Conservation (phyloP, 768 basidiomycete genomes). For the Mycena amicta region DNA sequence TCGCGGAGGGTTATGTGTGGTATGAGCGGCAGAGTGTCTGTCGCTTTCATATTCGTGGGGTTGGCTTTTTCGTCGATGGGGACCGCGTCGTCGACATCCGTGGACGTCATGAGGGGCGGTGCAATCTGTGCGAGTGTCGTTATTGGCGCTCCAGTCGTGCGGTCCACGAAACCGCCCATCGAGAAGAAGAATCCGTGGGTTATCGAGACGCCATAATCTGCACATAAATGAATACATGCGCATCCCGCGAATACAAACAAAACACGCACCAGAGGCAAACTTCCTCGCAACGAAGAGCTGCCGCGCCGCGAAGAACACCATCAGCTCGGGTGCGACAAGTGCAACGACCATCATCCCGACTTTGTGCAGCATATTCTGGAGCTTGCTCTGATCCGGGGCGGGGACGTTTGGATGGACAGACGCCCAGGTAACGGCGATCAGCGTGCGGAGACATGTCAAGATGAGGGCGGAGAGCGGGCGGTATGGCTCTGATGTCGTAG, state of each 20-base stretch:
- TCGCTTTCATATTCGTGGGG: not conserved
- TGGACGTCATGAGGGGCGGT: not conserved
- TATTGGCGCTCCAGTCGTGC: not conserved
- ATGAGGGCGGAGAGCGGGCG: not conserved
- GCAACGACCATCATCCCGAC: slow-evolving; percentile 19
- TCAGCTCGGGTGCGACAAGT: slow-evolving; percentile 28
- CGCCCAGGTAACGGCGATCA: not conserved
- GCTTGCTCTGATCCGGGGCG: not conserved
- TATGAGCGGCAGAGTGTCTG: no score
- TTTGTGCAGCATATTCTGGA: not conserved
- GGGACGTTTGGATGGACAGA: not conserved
- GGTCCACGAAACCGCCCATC: slow-evolving; percentile 6
- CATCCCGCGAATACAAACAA: not conserved
- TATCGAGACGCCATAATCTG: not conserved
- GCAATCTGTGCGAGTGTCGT: not conserved
- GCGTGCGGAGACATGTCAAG: not conserved
- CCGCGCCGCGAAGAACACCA: slow-evolving; percentile 23
- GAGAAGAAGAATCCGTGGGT: slow-evolving; percentile 6
- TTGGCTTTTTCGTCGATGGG: no score
- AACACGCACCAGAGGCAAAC: slow-evolving; percentile 13
- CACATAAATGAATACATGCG: not conserved
- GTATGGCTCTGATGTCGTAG: no score
- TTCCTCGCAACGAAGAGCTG: slow-evolving; percentile 23
- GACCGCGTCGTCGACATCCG: no score
- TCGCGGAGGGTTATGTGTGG: no score